Percentiles rank a stretch among this genome's conserved stretches.
phyloP scores from a whole-genome alignment of 805 yeast genomes.

The Metschnikowia bowlesiae region DNA sequence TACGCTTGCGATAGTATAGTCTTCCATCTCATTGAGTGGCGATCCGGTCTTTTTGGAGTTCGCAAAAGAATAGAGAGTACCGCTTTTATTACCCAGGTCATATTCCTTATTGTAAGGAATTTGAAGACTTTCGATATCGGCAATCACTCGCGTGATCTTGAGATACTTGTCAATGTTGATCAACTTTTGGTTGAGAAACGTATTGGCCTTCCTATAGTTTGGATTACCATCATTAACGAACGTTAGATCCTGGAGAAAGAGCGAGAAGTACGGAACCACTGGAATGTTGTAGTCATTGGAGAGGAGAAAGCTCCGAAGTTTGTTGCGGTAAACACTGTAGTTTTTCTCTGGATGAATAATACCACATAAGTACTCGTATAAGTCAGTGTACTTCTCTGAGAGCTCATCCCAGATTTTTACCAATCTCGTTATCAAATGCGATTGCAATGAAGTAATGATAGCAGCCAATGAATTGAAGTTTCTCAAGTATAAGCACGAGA shows the following conservation, averaged over 20 bases:
- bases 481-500: conserved; percentile 66
- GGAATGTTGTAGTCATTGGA: conserved; percentile 52
- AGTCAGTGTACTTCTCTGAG: conserved; percentile 54
- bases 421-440: conserved; percentile 63
- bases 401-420: conserved; percentile 55
- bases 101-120: conserved; percentile 45
- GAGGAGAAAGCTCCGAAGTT: conserved; percentile 51
- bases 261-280: conserved; percentile 69
- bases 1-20: conserved; percentile 36
- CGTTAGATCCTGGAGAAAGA: conserved; percentile 74
- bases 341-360: conserved; percentile 75
- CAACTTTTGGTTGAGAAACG: conserved; percentile 51
- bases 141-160: conserved; percentile 60
- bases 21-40: conserved; percentile 21
- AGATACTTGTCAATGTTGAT: conserved; percentile 72
- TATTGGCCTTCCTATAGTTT: conserved; percentile 58
- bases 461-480: conserved; percentile 79
- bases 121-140: conserved; percentile 66
- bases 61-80: conserved; percentile 19
- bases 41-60: conserved; percentile 9
- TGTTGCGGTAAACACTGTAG: conserved; percentile 62
- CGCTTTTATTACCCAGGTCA: conserved; percentile 18
- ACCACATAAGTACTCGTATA: conserved; percentile 59
- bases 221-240: conserved; percentile 81
- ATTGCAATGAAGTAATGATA: conserved; percentile 71